Conservation (phyloP, 2,329 filamentous ascomycete species). For the Boeremia exigua region DNA sequence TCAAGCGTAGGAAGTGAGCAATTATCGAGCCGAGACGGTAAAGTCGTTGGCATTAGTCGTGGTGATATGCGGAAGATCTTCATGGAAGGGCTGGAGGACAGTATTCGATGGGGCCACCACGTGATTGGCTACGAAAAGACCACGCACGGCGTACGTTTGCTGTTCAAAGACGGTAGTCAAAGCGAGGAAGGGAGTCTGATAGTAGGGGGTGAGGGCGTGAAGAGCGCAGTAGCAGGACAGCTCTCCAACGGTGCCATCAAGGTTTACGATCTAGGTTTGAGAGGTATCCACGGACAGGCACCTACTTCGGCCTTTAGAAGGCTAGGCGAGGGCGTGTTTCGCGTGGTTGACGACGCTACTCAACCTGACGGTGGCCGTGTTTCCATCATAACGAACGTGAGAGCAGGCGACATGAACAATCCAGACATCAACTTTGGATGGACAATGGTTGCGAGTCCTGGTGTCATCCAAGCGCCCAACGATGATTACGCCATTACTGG, state of each 20-base stretch:
- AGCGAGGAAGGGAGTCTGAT: constrained; percentile 66
- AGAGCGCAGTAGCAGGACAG: constrained; percentile 66
- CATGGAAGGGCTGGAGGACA: constrained; percentile 61
- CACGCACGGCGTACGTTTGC: constrained; percentile 58
- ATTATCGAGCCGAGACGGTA: constrained; percentile 61
- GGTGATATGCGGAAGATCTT: constrained; percentile 69
- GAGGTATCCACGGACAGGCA: constrained; percentile 71
- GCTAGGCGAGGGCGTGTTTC: constrained; percentile 69
- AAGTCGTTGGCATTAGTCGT: constrained; percentile 66
- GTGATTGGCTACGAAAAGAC: constrained; percentile 67
- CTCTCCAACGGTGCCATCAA: constrained; percentile 64
- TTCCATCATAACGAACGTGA: constrained; percentile 69
- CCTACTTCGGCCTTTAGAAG: constrained; percentile 66
- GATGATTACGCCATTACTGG: constrained; percentile 66
- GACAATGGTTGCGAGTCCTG: constrained; percentile 66
- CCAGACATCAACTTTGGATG: constrained; percentile 65
- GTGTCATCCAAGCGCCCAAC: constrained; percentile 64
- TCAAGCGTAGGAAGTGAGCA: constrained; percentile 26
- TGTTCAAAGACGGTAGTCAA: constrained; percentile 66
- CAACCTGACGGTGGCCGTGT: constrained; percentile 54
- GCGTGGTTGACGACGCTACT: constrained; percentile 56
- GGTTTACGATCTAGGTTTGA: constrained; percentile 67
- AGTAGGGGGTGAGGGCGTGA: constrained; percentile 68
- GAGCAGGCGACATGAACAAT: constrained; percentile 65
- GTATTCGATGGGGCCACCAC: constrained; percentile 62